Base-by-base conservation (phyloP, 257 asterid genomes). In the Ocimum tenuiflorum region DNA sequence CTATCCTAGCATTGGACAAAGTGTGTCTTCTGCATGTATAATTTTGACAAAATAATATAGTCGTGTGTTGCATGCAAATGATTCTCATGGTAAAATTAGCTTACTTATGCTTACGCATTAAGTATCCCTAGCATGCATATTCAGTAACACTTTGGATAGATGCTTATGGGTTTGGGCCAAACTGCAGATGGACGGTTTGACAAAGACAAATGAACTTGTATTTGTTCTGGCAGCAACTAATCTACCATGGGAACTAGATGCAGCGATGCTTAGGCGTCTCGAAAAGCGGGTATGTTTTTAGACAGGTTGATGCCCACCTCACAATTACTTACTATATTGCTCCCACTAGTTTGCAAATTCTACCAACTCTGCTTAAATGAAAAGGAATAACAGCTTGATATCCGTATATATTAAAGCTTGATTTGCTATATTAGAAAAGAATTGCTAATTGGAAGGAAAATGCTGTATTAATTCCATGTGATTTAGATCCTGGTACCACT, bases 231-330 rank as follows among this genome's bases (percentile, higher is more conserved):
- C 97, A 15, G 99, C 99, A 67, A 92, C 99, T 49, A 92, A 92
- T 79, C 97, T 92, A 60, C 99, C 99, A 27, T 92, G 99, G 99
- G 99, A 92, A 72, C 87, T 92, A 67, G 99, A 92, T 80, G 95
- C 88, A 58, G 99, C 99, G 57, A 89, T 92, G 99, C 97, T 92
- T 31, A 84, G 99, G 77, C 99, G 97, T 68, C 99, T 92, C 63
- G 99, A 92, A 73, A 92, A 92, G 79, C 87, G 99, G 89, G 97
- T 89, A 80, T 52, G 47, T 35, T 65, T 61, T 35, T 57, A 10
- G 18, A 81, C 49, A 12, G 9, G 68, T 41, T 35, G 14, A 20
- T 62, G 61, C 56, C 20, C 66, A 61, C 18, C 36, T 55, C 35
- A 43, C 36, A 1, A 31, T 10, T 20, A 45, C n/a, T 60, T 62